Percentiles rank a stretch among this genome's conserved stretches.
Conservation (phyloP, 2,329 filamentous ascomycete species). For the Phaeosphaeria sp. region DNA sequence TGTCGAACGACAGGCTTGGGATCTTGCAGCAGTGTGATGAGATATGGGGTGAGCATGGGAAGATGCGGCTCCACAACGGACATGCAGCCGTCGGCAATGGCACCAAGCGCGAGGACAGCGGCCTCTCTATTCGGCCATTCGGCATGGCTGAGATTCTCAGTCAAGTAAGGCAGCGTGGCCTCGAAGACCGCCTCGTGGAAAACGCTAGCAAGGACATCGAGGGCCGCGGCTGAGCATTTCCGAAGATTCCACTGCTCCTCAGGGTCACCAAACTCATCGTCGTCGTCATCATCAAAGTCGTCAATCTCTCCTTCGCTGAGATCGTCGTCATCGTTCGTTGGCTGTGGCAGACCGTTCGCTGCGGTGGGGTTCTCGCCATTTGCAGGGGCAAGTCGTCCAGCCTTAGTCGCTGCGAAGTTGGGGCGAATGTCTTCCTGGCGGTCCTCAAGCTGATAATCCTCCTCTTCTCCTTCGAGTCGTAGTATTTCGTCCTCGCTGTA, state of each 20-base stretch:
- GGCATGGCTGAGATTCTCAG: constrained; percentile 82
- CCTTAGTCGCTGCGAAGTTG: constrained; percentile 78
- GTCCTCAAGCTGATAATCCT: constrained; percentile 91
- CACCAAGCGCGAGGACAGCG: constrained; percentile 90
- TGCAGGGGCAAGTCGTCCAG: constrained; percentile 61
- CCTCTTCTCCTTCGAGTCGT: constrained; percentile 76
- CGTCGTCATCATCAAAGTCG: constrained; percentile 72
- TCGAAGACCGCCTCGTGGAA: constrained; percentile 90
- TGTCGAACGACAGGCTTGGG: constrained; percentile 88
- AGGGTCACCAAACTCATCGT: constrained; percentile 74
- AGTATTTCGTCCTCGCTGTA: constrained; percentile 94
- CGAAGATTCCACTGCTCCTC: constrained; percentile 95
- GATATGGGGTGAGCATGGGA: constrained; percentile 86
- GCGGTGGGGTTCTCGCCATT: constrained; percentile 48
- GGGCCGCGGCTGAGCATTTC: constrained; percentile 94
- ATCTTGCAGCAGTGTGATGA: constrained; percentile 85
- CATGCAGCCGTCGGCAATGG: constrained; percentile 94
- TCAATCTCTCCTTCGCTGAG: constrained; percentile 89
- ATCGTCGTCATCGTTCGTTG: constrained; percentile 65
- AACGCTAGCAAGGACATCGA: constrained; percentile 92
- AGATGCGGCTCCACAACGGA: constrained; percentile 88
- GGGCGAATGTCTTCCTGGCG: constrained; percentile 90
- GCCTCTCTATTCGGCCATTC: constrained; percentile 95
- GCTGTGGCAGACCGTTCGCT: constrained; percentile 57
- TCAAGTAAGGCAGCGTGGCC: constrained; percentile 90